Conservation (phyloP, 163 green algal species). For the Chlamydomonas reinhardtii region DNA sequence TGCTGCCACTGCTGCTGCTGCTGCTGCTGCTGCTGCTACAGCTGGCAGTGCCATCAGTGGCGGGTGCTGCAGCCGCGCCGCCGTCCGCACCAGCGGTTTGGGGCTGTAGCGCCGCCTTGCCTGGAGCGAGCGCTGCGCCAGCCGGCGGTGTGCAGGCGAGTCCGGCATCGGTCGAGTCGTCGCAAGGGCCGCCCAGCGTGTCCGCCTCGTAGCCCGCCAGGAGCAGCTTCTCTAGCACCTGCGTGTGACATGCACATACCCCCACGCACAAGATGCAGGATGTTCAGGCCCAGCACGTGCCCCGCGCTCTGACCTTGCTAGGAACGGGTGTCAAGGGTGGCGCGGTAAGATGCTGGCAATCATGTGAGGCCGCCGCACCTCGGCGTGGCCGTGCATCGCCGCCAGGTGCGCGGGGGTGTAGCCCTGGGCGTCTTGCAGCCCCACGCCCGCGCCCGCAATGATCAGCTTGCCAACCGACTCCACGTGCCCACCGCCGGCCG, state of each 20-base stretch:
- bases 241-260: neutral
- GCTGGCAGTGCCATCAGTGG: neutral
- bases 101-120: neutral
- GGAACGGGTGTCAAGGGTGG: no score
- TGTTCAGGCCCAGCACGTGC: no score
- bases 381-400: slow-evolving; percentile 58
- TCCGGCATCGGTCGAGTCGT: neutral
- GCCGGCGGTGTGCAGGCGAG: no score
- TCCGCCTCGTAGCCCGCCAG: slow-evolving; percentile 70
- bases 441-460: slow-evolving; percentile 74
- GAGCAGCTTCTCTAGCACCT: slow-evolving; percentile 74
- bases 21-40: no score
- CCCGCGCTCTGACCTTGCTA: no score
- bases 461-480: slow-evolving; percentile 73
- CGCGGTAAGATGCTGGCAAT: no score
- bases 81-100: no score
- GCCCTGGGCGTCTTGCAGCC: slow-evolving; percentile 55
- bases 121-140: no score
- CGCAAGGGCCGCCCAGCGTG: neutral
- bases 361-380: slow-evolving; percentile 14
- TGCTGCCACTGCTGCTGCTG: no score
- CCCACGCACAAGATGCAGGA: no score
- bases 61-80: neutral
- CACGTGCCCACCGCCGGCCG: slow-evolving; percentile 56
- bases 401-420: slow-evolving; percentile 74